Evolutionary conservation across 768 basidiomycete genomes (phyloP).

Genomic region (Xerocomellus chrysenteron): DNA sequence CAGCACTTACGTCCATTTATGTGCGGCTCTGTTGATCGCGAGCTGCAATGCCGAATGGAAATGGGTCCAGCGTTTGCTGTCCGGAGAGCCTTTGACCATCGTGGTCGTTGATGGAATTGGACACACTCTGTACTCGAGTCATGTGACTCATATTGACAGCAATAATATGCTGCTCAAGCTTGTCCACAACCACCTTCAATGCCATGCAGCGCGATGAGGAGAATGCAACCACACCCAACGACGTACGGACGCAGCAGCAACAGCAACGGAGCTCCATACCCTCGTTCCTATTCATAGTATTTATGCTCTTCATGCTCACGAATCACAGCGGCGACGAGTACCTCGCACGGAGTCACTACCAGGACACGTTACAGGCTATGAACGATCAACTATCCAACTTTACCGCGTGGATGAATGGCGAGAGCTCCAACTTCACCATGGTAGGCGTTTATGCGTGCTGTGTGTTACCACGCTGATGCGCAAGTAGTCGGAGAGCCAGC

Average conservation of each 20-base stretch:
- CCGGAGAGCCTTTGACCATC: constrained; percentile 24
- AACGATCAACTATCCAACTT: constrained; percentile 67
- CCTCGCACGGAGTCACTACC: constrained; percentile 59
- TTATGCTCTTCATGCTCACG: constrained; percentile 78
- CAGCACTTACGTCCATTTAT: constrained; percentile 52
- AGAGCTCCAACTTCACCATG: constrained; percentile 60
- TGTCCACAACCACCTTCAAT: constrained; percentile 3
- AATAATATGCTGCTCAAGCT: background rate
- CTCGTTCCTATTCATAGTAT: constrained; percentile 69
- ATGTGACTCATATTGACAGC: constrained; percentile 18
- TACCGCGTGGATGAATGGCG: constrained; percentile 72
- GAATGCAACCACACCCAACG: constrained; percentile 9
- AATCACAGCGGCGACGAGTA: constrained; percentile 72
- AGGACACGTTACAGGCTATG: constrained; percentile 59
- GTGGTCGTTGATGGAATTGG: background rate
- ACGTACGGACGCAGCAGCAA: constrained; percentile 24
- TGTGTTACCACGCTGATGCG: constrained; percentile 2
- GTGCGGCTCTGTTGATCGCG: constrained; percentile 50
- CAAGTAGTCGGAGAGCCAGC: constrained; percentile 48
- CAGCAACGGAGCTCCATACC: constrained; percentile 63
- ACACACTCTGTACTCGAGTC: constrained; percentile 2
- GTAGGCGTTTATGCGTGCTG: constrained; percentile 38
- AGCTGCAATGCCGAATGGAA: constrained; percentile 53
- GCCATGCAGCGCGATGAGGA: constrained; percentile 34
- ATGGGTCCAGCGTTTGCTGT: constrained; percentile 50